Evolutionary conservation across 2,329 filamentous ascomycete genomes (phyloP).

Genomic region (Leptographium procerum): DNA sequence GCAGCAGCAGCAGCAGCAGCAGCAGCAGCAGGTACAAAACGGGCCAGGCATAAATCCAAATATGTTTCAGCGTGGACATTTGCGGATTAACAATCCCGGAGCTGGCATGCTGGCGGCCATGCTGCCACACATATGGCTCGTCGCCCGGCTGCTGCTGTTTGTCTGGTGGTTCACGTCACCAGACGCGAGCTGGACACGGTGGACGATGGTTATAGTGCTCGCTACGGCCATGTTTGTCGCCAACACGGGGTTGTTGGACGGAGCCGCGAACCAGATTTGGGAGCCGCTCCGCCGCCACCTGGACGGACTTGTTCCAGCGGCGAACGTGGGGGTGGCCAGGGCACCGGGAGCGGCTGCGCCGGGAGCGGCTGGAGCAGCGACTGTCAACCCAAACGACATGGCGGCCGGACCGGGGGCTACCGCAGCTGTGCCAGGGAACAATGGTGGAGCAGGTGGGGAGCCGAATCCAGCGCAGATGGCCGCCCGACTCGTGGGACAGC

Average conservation of each 20-base stretch:
- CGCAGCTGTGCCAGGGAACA: background rate
- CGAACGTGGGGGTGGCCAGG: slow-evolving; percentile 19
- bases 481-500: slow-evolving; percentile 39
- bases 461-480: slow-evolving; percentile 40
- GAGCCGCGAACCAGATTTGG: slow-evolving; percentile 42
- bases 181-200: slow-evolving; percentile 46
- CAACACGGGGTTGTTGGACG: slow-evolving; percentile 48
- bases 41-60: slow-evolving; percentile 14
- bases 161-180: slow-evolving; percentile 55
- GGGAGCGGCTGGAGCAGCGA: too few species aligned
- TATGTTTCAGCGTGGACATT: slow-evolving; percentile 4
- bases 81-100: slow-evolving; percentile 28
- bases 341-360: slow-evolving; percentile 14
- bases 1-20: background rate
- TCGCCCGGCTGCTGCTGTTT: slow-evolving; percentile 45
- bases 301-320: slow-evolving; percentile 42
- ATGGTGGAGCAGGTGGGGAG: slow-evolving; percentile 8
- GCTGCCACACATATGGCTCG: slow-evolving; percentile 53
- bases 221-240: slow-evolving; percentile 45
- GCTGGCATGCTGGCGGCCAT: slow-evolving; percentile 29
- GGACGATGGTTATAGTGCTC: slow-evolving; percentile 41
- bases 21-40: background rate
- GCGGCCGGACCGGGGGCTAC: background rate
- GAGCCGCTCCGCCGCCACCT: slow-evolving; percentile 46
- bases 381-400: background rate